Evolutionary conservation across 805 yeast species (phyloP), one percentile per base, ranked within the genome.

Genomic region (Lipomyces sp.): DNA sequence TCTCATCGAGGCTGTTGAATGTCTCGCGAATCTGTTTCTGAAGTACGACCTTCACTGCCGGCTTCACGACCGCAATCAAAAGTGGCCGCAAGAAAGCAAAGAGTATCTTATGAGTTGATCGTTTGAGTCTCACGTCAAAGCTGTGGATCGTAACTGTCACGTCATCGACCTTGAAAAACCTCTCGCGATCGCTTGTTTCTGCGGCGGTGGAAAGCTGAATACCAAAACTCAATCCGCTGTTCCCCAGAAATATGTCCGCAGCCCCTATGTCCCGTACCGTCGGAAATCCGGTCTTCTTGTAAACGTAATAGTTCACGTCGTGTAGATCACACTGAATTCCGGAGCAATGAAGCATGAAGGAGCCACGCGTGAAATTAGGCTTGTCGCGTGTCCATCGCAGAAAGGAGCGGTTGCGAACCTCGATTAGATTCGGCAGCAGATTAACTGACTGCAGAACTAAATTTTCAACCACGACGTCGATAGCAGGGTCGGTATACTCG

Each of bases 381-480:
- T n/a, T 16, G 24, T 40, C 32, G 29, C 58, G 55, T 16, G 47
- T 48, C 54, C 55, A 55, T 13, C 49, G 46, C 29, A 43, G 31
- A 35, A 43, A 33, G 18, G 44, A 35, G 38, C 49, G 47, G 45
- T 39, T 46, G 37, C 41, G 54, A 32, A 55, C 22, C 40, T 55
- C 59, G 29, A 55, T n/a, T 13, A 53, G n/a, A 40, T 53, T 54
- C 18, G 59, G 59, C 31, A 47, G 22, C 40, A 55, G 22, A 28
- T 53, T 49, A 36, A 8, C 41, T 7, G 59, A 48, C 40, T 55
- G 51, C 31, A 55, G 29, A 11, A 55, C 53, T 38, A 55, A 26
- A 29, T 55, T 55, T 34, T 55, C 59, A 11, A 55, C 45, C 18
- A 55, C 54, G 14, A 45, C 59, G 26, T 55, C 59, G 28, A 55